phyloP scores from a whole-genome alignment of 352 stramenopile species.

The Saprolegnia parasitica region DNA sequence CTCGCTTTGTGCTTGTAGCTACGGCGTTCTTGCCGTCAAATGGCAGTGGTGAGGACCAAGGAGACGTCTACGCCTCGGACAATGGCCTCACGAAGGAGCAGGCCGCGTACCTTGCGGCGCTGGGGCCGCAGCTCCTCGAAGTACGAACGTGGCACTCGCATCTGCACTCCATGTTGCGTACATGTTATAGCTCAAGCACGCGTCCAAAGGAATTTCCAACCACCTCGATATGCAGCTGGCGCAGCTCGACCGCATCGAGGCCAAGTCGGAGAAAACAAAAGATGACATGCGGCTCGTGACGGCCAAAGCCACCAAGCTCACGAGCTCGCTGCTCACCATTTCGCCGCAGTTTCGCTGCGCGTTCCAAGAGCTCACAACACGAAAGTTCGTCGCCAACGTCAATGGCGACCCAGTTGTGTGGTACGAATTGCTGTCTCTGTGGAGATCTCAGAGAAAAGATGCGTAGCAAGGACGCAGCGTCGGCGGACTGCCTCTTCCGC shows the following conservation, averaged over 20 bases:
- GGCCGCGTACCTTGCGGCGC: slow-evolving; percentile 3
- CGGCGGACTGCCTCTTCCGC: slow-evolving; percentile 60
- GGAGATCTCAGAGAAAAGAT: background rate
- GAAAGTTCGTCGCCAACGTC: slow-evolving; percentile 50
- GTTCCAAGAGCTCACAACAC: slow-evolving; percentile 52
- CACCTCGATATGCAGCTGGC: slow-evolving; percentile 58
- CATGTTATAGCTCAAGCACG: slow-evolving; percentile 61
- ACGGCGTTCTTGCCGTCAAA: background rate
- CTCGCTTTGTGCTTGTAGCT: background rate
- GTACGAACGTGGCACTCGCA: slow-evolving; percentile 25
- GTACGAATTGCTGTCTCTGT: slow-evolving; percentile 34
- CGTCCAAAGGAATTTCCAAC: slow-evolving; percentile 52
- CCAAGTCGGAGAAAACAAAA: slow-evolving; percentile 57
- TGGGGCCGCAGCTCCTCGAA: slow-evolving; percentile 17
- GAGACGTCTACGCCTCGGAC: background rate
- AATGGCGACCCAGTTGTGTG: slow-evolving; percentile 54
- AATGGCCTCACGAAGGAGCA: background rate
- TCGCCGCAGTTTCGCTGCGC: slow-evolving; percentile 64
- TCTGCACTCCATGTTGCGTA: slow-evolving; percentile 33
- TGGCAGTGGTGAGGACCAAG: background rate
- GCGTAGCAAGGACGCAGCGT: slow-evolving; percentile 54
- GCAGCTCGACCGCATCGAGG: slow-evolving; percentile 54
- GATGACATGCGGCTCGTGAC: slow-evolving; percentile 67
- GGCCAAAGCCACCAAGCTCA: slow-evolving; percentile 55
- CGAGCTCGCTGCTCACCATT: slow-evolving; percentile 37